Evolutionary conservation across 192 early-diverging fungal genomes (phyloP).

Genomic region (Lobosporangium transversale): DNA sequence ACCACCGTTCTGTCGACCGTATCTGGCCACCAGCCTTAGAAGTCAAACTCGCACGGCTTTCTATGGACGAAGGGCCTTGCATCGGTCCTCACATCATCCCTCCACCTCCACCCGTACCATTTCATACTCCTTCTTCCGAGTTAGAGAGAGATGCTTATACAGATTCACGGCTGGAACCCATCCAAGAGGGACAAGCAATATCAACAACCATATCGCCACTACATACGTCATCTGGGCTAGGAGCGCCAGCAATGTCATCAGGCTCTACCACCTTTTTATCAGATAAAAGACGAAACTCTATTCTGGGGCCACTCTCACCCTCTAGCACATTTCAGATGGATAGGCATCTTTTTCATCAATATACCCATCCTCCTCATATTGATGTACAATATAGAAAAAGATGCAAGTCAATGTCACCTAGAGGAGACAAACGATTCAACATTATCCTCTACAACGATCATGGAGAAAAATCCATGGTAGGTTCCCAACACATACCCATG

Average conservation of each 20-base stretch:
- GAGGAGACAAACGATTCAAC: too few relatives aligned
- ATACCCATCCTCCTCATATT: conserved; percentile 7
- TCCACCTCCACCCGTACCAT: conserved; percentile 25
- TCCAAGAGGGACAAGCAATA: neutral
- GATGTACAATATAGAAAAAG: conserved; percentile 10
- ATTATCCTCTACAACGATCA: too few relatives aligned
- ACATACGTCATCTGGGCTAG: neutral
- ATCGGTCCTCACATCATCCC: conserved; percentile 22
- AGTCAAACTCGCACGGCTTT: conserved; percentile 30
- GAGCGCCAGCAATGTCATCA: neutral
- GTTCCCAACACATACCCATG: too few relatives aligned
- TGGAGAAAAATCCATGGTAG: too few relatives aligned
- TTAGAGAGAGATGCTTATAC: neutral
- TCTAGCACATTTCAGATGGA: conserved; percentile 9
- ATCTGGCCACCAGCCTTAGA: conserved; percentile 47
- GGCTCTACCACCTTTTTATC: neutral
- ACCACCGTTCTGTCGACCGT: conserved; percentile 35
- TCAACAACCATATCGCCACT: neutral
- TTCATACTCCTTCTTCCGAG: neutral
- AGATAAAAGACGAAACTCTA: conserved; percentile 4
- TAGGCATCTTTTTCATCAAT: conserved; percentile 3
- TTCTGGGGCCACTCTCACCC: conserved; percentile 3
- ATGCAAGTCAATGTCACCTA: conserved; percentile 5
- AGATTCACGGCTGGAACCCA: neutral
- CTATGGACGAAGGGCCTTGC: conserved; percentile 23